Evolutionary conservation across 768 basidiomycete genomes (phyloP), one percentile per base, ranked within the genome.

Genomic region (Suillus occidentalis): DNA sequence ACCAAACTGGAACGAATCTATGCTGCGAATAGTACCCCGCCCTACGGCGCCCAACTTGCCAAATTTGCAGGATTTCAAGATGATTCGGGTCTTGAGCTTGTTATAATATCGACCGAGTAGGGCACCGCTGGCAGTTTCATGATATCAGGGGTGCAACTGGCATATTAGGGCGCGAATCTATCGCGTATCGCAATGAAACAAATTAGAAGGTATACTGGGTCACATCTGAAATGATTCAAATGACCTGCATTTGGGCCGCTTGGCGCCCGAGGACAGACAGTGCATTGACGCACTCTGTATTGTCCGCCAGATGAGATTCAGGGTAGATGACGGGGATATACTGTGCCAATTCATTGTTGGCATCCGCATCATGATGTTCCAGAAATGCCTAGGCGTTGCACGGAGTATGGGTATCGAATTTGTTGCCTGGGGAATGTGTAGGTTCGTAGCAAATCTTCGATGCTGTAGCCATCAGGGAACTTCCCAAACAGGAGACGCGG

Each of bases 391-490:
- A 16, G 3, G 3, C 16, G 16, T 52, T 14, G 18, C 25, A 53
- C 9, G 18, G 16, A 7, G 14, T 52, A 52, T 4, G 14, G 50
- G 50, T 4, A 8, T 52, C 25, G 25, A 25, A 28, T 52, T 50
- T 52, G 14, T 28, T 50, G 49, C 49, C 4, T 13, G 28, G 9
- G 8, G 16, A 10, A 52, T 52, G 49, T 16, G 12, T 13, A 49
- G 45, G 45, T 6, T 45, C 43, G 5, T n/a, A n/a, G n/a, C 45
- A 45, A 12, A 45, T n/a, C n/a, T 47, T 22, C n/a, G 22, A 49
- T 47, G 5, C 10, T 14, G n/a, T 18, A 31, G 43, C 43, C 10
- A n/a, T 45, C 3, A 61, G 73, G 75, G 75, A 70, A 7, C 37
- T 2, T 50, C 31, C 64, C 60, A 52, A 63, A 65, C 9, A 28